phyloP scores from a whole-genome alignment of 345 rosid genomes.

The Noccaea bulbosa region DNA sequence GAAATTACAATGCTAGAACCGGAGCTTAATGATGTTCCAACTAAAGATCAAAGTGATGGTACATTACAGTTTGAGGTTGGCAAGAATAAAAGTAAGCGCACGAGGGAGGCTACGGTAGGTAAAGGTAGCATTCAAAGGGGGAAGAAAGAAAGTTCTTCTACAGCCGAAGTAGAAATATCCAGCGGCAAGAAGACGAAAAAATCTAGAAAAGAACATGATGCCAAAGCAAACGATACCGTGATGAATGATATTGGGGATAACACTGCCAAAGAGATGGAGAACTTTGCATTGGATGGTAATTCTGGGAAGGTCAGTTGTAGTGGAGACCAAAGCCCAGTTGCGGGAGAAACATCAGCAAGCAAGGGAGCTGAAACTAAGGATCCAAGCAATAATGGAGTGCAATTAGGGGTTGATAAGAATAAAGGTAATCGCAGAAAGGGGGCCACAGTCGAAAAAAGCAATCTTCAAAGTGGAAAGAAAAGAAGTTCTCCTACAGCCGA shows the following conservation, averaged over 20 bases:
- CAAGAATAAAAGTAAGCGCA: constrained; percentile 34
- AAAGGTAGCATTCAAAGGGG: constrained; percentile 33
- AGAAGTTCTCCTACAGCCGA: constrained; percentile 40
- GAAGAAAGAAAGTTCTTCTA: constrained; percentile 43
- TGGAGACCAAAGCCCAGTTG: constrained; percentile 32
- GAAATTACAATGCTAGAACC: constrained; percentile 30
- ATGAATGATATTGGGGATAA: constrained; percentile 30
- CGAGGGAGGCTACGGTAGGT: constrained; percentile 32
- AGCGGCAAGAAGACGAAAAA: constrained; percentile 33
- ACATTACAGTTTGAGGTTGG: constrained; percentile 30
- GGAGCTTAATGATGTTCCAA: constrained; percentile 28
- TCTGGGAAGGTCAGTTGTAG: constrained; percentile 31
- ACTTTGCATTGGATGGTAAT: constrained; percentile 36
- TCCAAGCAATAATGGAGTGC: constrained; percentile 14
- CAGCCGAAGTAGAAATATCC: constrained; percentile 40
- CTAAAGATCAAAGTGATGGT: constrained; percentile 33
- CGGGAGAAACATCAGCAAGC: constrained; percentile 29
- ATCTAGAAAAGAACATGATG: constrained; percentile 37
- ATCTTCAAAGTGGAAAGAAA: constrained; percentile 41
- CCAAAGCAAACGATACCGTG: constrained; percentile 26
- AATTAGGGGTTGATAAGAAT: constrained; percentile 27
- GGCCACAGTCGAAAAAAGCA: constrained; percentile 24
- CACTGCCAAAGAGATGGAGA: constrained; percentile 54
- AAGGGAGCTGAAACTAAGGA: constrained; percentile 37
- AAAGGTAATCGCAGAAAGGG: constrained; percentile 35